Evolutionary conservation across 1,139 yeast species (phyloP).

Genomic region (Hemisphaericaspora lyxosophila): DNA sequence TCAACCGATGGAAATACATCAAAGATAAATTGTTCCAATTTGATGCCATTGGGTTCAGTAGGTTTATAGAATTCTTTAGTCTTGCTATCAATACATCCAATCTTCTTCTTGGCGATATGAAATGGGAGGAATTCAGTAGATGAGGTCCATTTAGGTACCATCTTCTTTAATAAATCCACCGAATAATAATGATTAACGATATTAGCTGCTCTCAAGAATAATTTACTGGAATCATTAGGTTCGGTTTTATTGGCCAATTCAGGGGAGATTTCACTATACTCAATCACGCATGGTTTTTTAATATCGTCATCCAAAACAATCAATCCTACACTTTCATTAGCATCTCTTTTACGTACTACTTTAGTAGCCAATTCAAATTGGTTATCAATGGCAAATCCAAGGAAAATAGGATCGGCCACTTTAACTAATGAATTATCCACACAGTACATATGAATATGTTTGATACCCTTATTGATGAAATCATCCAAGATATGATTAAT

Average conservation of each 20-base stretch:
- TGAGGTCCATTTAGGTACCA: constrained; percentile 69
- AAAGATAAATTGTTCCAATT: constrained; percentile 94
- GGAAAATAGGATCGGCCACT: constrained; percentile 90
- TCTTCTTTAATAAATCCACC: constrained; percentile 59
- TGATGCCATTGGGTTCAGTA: constrained; percentile 78
- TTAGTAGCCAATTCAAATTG: constrained; percentile 82
- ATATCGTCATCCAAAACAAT: constrained; percentile 68
- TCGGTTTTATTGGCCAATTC: constrained; percentile 67
- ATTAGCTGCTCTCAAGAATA: constrained; percentile 89
- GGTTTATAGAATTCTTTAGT: constrained; percentile 60
- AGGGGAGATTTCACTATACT: constrained; percentile 83
- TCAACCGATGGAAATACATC: constrained; percentile 88
- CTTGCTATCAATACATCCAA: constrained; percentile 55
- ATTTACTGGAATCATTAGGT: constrained; percentile 48
- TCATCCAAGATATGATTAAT: constrained; percentile 68
- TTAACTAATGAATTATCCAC: constrained; percentile 92
- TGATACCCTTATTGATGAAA: constrained; percentile 64
- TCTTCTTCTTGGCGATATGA: constrained; percentile 92
- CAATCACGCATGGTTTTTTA: constrained; percentile 84
- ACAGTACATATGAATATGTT: constrained; percentile 94
- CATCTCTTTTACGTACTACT: constrained; percentile 90
- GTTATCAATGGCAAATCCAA: constrained; percentile 78
- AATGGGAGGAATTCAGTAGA: constrained; percentile 73
- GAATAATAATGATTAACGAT: constrained; percentile 96
- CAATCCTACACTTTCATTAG: constrained; percentile 86